phyloP scores from a whole-genome alignment of 1,284 basidiomycete species.

The Boletus sp. region DNA sequence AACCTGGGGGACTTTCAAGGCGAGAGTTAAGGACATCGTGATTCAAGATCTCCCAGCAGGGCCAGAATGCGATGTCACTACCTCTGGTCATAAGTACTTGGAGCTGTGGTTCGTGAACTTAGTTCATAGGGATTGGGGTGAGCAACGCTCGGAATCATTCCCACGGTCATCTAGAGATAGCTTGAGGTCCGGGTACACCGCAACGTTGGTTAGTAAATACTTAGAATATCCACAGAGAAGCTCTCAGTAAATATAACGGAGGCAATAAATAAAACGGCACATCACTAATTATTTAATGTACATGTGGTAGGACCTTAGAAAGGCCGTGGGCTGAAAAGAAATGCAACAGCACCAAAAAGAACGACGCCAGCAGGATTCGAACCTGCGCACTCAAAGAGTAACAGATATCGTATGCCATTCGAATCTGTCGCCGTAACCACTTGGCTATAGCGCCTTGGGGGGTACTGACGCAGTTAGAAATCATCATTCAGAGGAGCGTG shows the following conservation, averaged over 20 bases:
- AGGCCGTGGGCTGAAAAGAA: not conserved
- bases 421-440: slow-evolving; percentile 58
- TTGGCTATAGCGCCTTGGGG: slow-evolving; percentile 47
- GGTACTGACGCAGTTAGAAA: too few species aligned
- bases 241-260: too few species aligned
- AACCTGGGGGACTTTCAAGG: not conserved
- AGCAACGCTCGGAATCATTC: too few species aligned
- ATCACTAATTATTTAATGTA: too few species aligned
- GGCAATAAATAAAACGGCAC: not conserved
- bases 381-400: slow-evolving; percentile 44
- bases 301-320: too few species aligned
- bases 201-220: not conserved
- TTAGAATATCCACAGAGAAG: too few species aligned
- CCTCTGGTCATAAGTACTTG: slow-evolving; percentile 7
- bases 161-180: too few species aligned
- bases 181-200: too few species aligned
- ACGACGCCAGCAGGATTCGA: slow-evolving; percentile 42
- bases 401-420: slow-evolving; percentile 42
- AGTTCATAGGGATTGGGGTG: too few species aligned
- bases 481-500: slow-evolving; percentile 24
- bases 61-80: not conserved
- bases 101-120: not conserved
- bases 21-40: not conserved
- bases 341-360: slow-evolving; percentile 11
- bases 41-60: not conserved